A percentile compares a stretch with the other conserved stretches of the same genome.
phyloP scores from a whole-genome alignment of 768 basidiomycete genomes.

The Mycena galopus region DNA sequence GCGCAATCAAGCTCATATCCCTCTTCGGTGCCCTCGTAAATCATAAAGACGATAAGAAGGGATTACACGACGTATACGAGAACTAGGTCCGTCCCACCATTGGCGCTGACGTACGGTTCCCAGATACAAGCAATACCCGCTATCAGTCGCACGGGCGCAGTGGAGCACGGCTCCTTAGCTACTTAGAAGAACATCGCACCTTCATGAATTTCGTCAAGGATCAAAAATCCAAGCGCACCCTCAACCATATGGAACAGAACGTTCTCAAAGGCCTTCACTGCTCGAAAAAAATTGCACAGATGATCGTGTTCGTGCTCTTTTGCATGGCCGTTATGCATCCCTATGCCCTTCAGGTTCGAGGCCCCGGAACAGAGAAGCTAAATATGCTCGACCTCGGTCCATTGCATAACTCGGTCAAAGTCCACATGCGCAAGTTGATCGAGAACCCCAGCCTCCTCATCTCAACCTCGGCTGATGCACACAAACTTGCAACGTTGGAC shows the following conservation, averaged over 20 bases:
- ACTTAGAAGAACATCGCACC: neutral
- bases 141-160: slow-evolving; percentile 37
- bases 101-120: slow-evolving; percentile 26
- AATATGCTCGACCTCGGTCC: slow-evolving; percentile 38
- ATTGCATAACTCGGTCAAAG: slow-evolving; percentile 20
- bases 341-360: slow-evolving; percentile 32
- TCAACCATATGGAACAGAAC: slow-evolving; percentile 41
- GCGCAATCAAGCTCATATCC: slow-evolving; percentile 36
- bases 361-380: neutral
- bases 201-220: slow-evolving; percentile 22
- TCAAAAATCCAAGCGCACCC: slow-evolving; percentile 27
- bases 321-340: slow-evolving; percentile 31
- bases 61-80: slow-evolving; percentile 34
- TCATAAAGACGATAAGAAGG: slow-evolving; percentile 46
- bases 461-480: neutral
- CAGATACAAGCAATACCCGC: slow-evolving; percentile 37
- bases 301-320: slow-evolving; percentile 31
- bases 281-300: slow-evolving; percentile 29
- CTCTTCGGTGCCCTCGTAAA: slow-evolving; percentile 41
- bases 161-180: slow-evolving; percentile 12
- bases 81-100: slow-evolving; percentile 15
- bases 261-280: slow-evolving; percentile 37
- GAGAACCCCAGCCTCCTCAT: neutral
- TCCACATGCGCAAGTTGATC: slow-evolving; percentile 10
- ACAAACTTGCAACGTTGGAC: neutral